Percentiles rank a stretch among this genome's conserved stretches.
Conservation (phyloP, 2,329 filamentous ascomycete genomes). For the Neoscytalidium dimidiatum region DNA sequence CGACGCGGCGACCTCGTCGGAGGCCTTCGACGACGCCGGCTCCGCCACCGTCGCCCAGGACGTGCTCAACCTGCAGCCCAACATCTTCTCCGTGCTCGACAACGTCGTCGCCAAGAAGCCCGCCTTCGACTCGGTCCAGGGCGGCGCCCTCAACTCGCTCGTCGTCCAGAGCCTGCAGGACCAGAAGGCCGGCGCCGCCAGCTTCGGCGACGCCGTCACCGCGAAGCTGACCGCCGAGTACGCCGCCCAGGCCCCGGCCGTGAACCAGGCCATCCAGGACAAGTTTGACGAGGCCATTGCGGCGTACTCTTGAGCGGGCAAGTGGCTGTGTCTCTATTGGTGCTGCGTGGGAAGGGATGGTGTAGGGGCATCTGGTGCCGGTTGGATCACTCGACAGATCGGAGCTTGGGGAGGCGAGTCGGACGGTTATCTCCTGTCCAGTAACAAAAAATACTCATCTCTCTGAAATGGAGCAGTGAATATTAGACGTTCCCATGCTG, state of each 20-base stretch:
- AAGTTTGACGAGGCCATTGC: not conserved
- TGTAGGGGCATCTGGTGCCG: too few relatives aligned
- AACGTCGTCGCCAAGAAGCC: not conserved
- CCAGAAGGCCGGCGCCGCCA: not conserved
- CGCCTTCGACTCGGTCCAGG: not conserved
- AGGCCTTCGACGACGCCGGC: not conserved
- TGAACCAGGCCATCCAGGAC: not conserved
- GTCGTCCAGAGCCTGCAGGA: not conserved
- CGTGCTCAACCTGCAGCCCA: not conserved
- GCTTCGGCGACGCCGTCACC: not conserved
- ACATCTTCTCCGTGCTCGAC: not conserved
- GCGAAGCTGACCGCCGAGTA: not conserved
- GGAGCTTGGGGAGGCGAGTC: too few relatives aligned
- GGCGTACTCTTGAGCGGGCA: conserved; percentile 1
- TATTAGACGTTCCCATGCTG: too few relatives aligned
- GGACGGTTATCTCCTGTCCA: too few relatives aligned
- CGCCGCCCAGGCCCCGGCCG: not conserved
- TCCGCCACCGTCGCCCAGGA: not conserved
- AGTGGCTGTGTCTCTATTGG: too few relatives aligned
- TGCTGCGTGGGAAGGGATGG: too few relatives aligned
- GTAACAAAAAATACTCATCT: too few relatives aligned
- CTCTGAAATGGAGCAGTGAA: too few relatives aligned
- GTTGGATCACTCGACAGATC: too few relatives aligned
- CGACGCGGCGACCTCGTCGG: not conserved
- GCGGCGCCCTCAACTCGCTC: not conserved